These are phyloP conservation scores for Capronia coronata DNA, from an alignment of 2,329 filamentous ascomycete species.

Conservation along the genomic window DNA sequence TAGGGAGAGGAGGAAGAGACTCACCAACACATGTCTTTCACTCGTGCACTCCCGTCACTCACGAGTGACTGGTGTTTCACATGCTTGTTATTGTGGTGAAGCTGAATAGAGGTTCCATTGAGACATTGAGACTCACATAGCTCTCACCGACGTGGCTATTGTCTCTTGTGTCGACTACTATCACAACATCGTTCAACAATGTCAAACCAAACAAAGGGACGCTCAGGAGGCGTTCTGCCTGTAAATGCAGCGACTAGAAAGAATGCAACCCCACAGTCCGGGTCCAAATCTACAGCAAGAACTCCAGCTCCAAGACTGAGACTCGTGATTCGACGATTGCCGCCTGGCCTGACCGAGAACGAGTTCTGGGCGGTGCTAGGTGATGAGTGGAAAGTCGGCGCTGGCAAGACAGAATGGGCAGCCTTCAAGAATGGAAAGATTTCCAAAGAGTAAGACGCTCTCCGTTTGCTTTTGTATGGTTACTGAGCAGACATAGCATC, in stretches of 20 bases:
- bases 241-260: slow-evolving; percentile 44
- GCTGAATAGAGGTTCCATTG: background rate
- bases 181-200: slow-evolving; percentile 7
- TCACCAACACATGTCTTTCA: background rate
- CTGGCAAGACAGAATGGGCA: slow-evolving; percentile 78
- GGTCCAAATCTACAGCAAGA: slow-evolving; percentile 41
- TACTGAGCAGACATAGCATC: slow-evolving; percentile 47
- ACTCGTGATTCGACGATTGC: slow-evolving; percentile 74
- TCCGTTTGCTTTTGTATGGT: slow-evolving; percentile 1
- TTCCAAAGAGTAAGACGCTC: slow-evolving; percentile 64
- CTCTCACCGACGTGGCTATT: background rate
- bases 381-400: slow-evolving; percentile 72
- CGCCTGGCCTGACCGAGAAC: slow-evolving; percentile 71
- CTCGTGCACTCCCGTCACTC: background rate
- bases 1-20: background rate
- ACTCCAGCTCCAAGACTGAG: slow-evolving; percentile 63
- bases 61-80: slow-evolving; percentile 6
- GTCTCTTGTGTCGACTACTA: background rate
- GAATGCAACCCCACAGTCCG: slow-evolving; percentile 36
- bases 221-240: slow-evolving; percentile 48
- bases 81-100: background rate
- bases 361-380: slow-evolving; percentile 71
- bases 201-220: slow-evolving; percentile 18
- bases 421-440: slow-evolving; percentile 68
- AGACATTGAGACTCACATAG: background rate